Evolutionary conservation across 768 basidiomycete species (phyloP).

Genomic region (Amanita pallidorosea): DNA sequence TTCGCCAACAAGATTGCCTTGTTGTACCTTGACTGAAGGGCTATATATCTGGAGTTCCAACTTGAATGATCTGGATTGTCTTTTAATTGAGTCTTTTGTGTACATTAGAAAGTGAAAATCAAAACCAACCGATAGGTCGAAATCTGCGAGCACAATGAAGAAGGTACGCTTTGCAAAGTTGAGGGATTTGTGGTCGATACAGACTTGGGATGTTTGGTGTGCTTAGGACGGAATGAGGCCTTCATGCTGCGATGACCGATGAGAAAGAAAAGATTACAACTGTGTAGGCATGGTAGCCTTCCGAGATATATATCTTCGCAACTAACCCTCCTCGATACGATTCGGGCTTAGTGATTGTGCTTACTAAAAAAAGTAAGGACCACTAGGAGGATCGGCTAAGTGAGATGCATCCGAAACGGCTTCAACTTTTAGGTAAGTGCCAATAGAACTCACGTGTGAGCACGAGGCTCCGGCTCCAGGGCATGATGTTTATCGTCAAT

Average conservation of each 20-base stretch:
- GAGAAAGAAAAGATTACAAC: neutral
- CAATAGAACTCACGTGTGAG: neutral
- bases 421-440: too few species aligned
- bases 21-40: slow-evolving; percentile 43
- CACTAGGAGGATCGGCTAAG: neutral
- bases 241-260: slow-evolving; percentile 4
- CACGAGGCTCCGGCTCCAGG: neutral
- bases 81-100: neutral
- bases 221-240: slow-evolving; percentile 12
- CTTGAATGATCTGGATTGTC: slow-evolving; percentile 24
- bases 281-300: neutral
- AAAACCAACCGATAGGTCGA: slow-evolving; percentile 37
- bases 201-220: slow-evolving; percentile 14
- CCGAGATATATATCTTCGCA: neutral
- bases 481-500: too few species aligned
- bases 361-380: neutral
- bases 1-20: slow-evolving; percentile 14
- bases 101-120: neutral
- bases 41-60: slow-evolving; percentile 55
- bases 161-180: slow-evolving; percentile 23
- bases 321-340: neutral
- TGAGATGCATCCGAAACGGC: neutral
- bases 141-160: slow-evolving; percentile 30
- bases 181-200: slow-evolving; percentile 19
- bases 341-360: neutral